A percentile compares a stretch with the other conserved stretches of the same genome.
Conservation (phyloP, 257 asterid genomes). For the Ilex asprella region DNA sequence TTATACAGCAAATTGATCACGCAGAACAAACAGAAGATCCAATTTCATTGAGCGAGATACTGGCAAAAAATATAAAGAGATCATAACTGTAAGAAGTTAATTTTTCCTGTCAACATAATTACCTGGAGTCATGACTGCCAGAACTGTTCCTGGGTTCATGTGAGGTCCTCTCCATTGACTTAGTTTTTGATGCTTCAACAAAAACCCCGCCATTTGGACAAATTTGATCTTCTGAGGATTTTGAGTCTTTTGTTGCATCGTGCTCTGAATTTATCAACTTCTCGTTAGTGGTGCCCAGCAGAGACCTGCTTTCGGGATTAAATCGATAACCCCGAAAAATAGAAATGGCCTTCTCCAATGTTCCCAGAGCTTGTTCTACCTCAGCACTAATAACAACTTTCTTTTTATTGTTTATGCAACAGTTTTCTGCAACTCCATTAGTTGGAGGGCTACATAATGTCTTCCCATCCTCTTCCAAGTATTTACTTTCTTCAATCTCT, state of each 20-base stretch:
- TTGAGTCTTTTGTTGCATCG: constrained; percentile 17
- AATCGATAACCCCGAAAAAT: constrained; percentile 34
- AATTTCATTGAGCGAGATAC: background rate
- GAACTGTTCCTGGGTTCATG: constrained; percentile 42
- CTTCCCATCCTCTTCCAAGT: constrained; percentile 13
- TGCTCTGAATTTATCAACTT: constrained; percentile 13
- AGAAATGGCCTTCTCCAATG: constrained; percentile 53
- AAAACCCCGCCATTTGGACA: constrained; percentile 8
- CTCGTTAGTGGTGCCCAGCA: constrained; percentile 8
- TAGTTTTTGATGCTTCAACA: constrained; percentile 16
- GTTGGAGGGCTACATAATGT: constrained; percentile 8
- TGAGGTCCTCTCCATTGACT: constrained; percentile 20
- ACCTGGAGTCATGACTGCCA: constrained; percentile 57
- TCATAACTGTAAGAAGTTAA: no score
- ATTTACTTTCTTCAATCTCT: constrained; percentile 18
- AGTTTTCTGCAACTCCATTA: constrained; percentile 20
- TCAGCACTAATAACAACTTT: constrained; percentile 27
- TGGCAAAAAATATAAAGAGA: background rate
- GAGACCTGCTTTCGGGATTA: constrained; percentile 11
- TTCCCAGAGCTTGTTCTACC: constrained; percentile 50
- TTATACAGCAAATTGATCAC: no score
- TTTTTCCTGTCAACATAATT: constrained; percentile 4
- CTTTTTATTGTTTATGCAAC: constrained; percentile 19
- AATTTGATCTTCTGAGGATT: constrained; percentile 22
- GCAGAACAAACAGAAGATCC: background rate